Evolutionary conservation across 2,329 filamentous ascomycete genomes (phyloP).

Genomic region (Diplocarpon mali): DNA sequence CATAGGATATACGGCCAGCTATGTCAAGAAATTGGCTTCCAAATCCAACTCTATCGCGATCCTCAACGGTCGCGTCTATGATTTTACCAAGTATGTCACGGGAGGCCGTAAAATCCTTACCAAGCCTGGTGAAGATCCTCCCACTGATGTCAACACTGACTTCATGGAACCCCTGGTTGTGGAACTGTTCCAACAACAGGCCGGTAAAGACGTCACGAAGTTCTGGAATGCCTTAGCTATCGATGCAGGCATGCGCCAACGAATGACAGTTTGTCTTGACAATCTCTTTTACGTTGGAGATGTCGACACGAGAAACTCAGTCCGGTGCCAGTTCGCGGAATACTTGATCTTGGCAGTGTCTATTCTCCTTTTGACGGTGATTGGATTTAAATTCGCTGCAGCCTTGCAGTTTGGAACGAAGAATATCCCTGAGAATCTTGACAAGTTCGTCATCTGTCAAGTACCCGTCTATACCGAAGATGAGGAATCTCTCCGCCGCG

Average conservation of each 20-base stretch:
- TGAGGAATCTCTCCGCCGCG: conserved; percentile 91
- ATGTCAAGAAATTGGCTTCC: conserved; percentile 57
- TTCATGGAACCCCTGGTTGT: conserved; percentile 75
- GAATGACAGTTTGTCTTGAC: conserved; percentile 77
- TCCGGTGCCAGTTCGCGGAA: conserved; percentile 73
- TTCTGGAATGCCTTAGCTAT: conserved; percentile 66
- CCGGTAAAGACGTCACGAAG: conserved; percentile 73
- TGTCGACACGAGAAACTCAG: conserved; percentile 80
- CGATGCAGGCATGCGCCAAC: conserved; percentile 40
- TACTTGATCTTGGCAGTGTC: conserved; percentile 86
- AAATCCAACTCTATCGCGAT: conserved; percentile 63
- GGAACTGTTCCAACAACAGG: conserved; percentile 61
- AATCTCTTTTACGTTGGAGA: conserved; percentile 93
- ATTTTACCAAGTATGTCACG: conserved; percentile 71
- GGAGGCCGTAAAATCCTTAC: conserved; percentile 60
- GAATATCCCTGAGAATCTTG: conserved; percentile 86
- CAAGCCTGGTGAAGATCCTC: conserved; percentile 38
- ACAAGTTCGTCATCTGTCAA: conserved; percentile 97
- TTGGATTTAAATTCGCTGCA: conserved; percentile 93
- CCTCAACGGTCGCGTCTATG: conserved; percentile 71
- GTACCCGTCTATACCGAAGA: conserved; percentile 98
- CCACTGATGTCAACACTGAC: conserved; percentile 44
- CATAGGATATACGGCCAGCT: conserved; percentile 71
- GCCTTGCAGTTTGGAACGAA: conserved; percentile 89
- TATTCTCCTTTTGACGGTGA: conserved; percentile 66